A percentile compares a stretch with the other conserved stretches of the same genome.
Conservation (phyloP, 108 stramenopile species). For the Nitzschia putrida region DNA sequence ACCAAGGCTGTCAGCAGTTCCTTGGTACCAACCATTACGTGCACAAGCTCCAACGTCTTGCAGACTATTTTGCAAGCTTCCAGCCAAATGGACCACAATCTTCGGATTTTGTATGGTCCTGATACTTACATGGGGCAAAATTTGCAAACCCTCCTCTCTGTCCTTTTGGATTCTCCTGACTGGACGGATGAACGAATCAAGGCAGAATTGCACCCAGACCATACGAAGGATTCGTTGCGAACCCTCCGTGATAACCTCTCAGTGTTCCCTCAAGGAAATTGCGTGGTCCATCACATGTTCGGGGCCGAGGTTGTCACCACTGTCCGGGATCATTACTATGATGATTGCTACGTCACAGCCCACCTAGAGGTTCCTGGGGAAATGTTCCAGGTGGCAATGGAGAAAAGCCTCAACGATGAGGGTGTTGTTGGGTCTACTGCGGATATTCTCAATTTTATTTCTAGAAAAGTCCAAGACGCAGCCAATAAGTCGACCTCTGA, state of each 20-base stretch:
- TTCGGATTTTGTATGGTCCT: constrained; percentile 89
- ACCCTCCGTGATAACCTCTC: constrained; percentile 57
- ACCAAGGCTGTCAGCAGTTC: constrained; percentile 83
- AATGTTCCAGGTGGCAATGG: constrained; percentile 95
- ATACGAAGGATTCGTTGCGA: constrained; percentile 55
- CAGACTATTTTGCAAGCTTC: constrained; percentile 88
- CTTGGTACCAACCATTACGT: constrained; percentile 92
- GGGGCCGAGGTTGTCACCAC: constrained; percentile 73
- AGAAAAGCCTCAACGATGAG: constrained; percentile 66
- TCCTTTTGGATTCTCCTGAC: constrained; percentile 37
- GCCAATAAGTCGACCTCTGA: constrained; percentile 14
- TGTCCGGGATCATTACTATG: constrained; percentile 65
- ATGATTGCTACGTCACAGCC: constrained; percentile 88
- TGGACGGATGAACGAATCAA: constrained; percentile 76
- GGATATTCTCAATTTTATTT: constrained; percentile 93
- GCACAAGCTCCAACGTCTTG: constrained; percentile 91
- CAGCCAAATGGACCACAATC: constrained; percentile 64
- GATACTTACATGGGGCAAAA: constrained; percentile 97
- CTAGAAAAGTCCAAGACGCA: constrained; percentile 77
- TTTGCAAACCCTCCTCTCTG: constrained; percentile 68
- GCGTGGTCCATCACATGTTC: constrained; percentile 97
- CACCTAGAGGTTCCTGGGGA: constrained; percentile 97
- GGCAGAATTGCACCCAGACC: constrained; percentile 65
- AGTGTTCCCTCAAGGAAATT: constrained; percentile 89
- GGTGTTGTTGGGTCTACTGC: constrained; percentile 92